Evolutionary conservation across 345 rosid species (phyloP), one percentile per base, ranked within the genome.

Genomic region (Garcia nutans): DNA sequence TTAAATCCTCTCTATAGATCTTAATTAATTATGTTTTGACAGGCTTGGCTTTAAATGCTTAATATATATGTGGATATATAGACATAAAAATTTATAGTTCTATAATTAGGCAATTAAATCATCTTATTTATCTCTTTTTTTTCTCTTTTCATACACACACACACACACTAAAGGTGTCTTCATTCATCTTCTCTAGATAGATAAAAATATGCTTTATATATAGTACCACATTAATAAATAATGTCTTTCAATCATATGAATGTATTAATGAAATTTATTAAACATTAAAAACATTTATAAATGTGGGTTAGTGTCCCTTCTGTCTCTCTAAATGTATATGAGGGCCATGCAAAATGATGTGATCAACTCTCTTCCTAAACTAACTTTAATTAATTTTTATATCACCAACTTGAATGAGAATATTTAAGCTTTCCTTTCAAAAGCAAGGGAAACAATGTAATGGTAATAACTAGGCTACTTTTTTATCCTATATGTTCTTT

Each of bases 101-200:
- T 68, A 47, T 45, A n/a, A n/a, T n/a, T 49, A 68, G 71, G 71
- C 37, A 9, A 26, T 13, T 45, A 26, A 26, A 54, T 10, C 2
- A 68, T 68, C 2, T 33, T 33, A 33, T 15, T 6, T 31, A 15
- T 45, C 49, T 7, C 2, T 24, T 28, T 28, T 17, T 20, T 26
- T 28, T 61, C 8, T 20, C 26, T 41, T 41, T 49, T 17, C 71
- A 68, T 0, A 6, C 33, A 15, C 9, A 45, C 49, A 45, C 49
- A n/a, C n/a, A n/a, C n/a, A n/a, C n/a, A n/a, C n/a, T 28, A 1
- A 17, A 69, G 72, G 13, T 69, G 72, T 69, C 72, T 69, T 28
- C 59, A 52, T 50, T 23, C n/a, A 69, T 28, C 57, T 60, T 52
- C 2, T 66, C 60, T 69, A 26, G 9, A 15, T 24, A 31, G 47